Conservation (phyloP, 2,329 filamentous ascomycete genomes). For the Nothophoma quercina region DNA sequence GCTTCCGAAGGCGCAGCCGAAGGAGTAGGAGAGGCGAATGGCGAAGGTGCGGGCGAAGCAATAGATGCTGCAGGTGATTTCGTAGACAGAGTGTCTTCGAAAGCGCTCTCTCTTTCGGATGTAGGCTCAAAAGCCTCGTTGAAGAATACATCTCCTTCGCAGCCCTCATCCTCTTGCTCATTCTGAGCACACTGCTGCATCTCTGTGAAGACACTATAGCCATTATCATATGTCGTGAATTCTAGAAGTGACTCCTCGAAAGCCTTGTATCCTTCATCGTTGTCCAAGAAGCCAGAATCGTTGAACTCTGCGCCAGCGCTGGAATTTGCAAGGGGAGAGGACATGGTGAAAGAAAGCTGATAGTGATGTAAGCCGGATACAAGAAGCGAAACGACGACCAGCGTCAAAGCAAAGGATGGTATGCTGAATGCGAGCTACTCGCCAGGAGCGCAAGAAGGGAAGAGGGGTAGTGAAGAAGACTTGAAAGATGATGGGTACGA, state of each 20-base stretch:
- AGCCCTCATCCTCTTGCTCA: not conserved
- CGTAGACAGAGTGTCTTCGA: not conserved
- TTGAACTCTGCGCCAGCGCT: not conserved
- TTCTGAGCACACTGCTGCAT: not conserved
- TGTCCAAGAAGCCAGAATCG: not conserved
- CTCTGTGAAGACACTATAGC: not conserved
- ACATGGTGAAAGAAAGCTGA: not conserved
- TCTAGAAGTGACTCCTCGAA: not conserved
- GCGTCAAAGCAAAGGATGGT: not conserved
- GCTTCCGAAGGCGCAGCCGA: not conserved
- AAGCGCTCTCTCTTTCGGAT: not conserved
- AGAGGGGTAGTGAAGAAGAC: not conserved
- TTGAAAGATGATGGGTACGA: not conserved
- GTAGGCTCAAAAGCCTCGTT: not conserved
- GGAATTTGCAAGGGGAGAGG: not conserved
- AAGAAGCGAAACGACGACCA: slow-evolving; percentile 2
- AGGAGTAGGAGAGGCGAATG: not conserved
- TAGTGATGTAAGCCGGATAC: not conserved
- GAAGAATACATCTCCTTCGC: not conserved
- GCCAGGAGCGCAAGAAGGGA: not conserved
- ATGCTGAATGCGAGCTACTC: not conserved
- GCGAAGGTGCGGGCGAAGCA: no score
- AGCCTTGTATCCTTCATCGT: not conserved
- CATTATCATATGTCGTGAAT: not conserved
- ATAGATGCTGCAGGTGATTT: not conserved